These are phyloP conservation scores for Rhodotorula glutinis DNA, from an alignment of 1,284 basidiomycete genomes.

Conservation along the genomic window DNA sequence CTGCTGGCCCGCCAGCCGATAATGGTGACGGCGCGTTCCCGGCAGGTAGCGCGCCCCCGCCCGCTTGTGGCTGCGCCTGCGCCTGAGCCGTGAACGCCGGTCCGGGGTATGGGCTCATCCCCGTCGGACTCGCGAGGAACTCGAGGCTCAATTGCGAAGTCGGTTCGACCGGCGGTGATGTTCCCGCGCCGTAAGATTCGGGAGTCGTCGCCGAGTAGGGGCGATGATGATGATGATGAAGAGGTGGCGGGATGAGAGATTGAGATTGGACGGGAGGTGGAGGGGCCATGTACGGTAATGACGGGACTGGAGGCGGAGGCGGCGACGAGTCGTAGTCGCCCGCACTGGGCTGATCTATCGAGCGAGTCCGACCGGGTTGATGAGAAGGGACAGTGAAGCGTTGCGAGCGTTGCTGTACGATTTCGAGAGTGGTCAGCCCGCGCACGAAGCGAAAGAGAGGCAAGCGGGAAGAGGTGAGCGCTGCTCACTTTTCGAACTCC, in stretches of 20 bases:
- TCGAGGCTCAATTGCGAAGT: not conserved
- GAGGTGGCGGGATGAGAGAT: not conserved
- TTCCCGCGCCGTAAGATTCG: not conserved
- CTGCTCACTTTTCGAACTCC: too few species aligned
- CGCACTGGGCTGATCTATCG: too few species aligned
- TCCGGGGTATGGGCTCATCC: conserved; percentile 9
- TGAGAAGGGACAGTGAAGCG: conserved; percentile 38
- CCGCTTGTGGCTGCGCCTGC: not conserved
- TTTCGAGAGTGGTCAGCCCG: too few species aligned
- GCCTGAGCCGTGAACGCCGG: not conserved
- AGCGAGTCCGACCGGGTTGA: conserved; percentile 11
- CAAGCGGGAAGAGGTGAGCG: too few species aligned
- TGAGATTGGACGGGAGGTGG: conserved; percentile 25
- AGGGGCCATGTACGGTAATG: conserved; percentile 22
- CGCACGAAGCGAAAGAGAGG: too few species aligned
- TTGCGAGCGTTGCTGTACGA: conserved; percentile 39
- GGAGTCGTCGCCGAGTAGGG: not conserved
- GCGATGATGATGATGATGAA: not conserved
- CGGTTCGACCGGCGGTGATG: not conserved
- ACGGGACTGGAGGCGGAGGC: conserved; percentile 5
- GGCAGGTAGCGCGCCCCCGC: not conserved
- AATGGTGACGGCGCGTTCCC: not conserved
- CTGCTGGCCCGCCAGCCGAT: not conserved
- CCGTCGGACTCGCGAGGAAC: conserved; percentile 7
- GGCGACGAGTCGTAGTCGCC: conserved; percentile 2